Base-by-base conservation (phyloP, 2,329 filamentous ascomycete genomes). In the Penicillium sp. region DNA sequence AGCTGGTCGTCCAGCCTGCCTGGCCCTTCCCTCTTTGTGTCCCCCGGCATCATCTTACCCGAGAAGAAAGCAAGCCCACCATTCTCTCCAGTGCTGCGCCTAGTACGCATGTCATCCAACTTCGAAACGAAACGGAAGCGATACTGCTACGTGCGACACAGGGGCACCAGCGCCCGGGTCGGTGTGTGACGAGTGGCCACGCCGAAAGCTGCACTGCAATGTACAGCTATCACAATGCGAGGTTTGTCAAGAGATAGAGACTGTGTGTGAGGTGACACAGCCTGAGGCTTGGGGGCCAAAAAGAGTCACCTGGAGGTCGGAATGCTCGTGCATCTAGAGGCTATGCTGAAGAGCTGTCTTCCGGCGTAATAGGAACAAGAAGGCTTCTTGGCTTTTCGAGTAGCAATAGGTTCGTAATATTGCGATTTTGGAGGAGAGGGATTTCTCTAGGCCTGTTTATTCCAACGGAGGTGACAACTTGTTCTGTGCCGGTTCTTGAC, bases 141-240 rank as follows among this genome's bases (percentile, higher is more conserved):
- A 35, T 5, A 9, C 16, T 2, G 10, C 4, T 4, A 16, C 13
- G 40, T 32, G 43, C 10, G 10, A 48, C 48, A 38, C 34, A 44
- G 9, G 16, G 44, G 3, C 39, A 48, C 16, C 57, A 59, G 40
- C 56, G 44, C n/a, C 50, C 54, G 6, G 57, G 56, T 35, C 43
- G 47, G 66, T 59, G 5, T 68, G 62, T 48, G 61, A 67, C 18
- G 62, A 66, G 45, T 82, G 80, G 69, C 78, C 80, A 55, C 75
- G 77, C 58, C 72, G 79, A 45, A 82, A 85, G 74, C 75, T 85
- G 53, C 84, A 84, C 69, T 85, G 82, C 69, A 80, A 83, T 61
- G 79, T 84, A 64, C 76, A 77, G 58, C 79, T 80, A 60, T 82
- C 82, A 16, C 67, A 76, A 10, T 85, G 82, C 54, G 46, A 63